These are phyloP conservation scores for Orobanche coerulescens DNA, from an alignment of 257 asterid species.

Conservation along the genomic window DNA sequence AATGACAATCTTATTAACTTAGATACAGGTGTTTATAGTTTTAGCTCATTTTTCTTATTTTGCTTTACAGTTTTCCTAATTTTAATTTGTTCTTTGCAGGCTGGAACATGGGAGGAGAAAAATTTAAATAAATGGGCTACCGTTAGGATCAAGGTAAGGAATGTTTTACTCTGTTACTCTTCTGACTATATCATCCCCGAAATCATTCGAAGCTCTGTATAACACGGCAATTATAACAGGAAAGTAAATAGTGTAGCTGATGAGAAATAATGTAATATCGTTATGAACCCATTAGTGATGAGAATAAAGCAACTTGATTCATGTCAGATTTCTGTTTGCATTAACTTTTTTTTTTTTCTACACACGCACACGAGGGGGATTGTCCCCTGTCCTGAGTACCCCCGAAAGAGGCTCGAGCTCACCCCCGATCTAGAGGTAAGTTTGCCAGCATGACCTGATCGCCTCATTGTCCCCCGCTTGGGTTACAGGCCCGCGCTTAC, in stretches of 20 bases:
- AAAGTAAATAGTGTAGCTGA: not conserved
- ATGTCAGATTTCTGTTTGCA: not conserved
- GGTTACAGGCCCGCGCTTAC: too few species aligned
- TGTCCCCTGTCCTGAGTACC: too few species aligned
- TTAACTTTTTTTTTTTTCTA: too few species aligned
- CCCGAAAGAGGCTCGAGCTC: too few species aligned
- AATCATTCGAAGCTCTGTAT: not conserved
- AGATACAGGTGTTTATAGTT: not conserved
- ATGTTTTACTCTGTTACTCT: too few species aligned
- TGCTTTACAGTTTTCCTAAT: not conserved
- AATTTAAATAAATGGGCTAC: conserved; percentile 44
- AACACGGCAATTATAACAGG: not conserved
- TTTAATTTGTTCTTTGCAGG: conserved; percentile 25
- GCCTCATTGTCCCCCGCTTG: too few species aligned
- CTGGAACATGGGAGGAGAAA: conserved; percentile 63
- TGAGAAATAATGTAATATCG: not conserved
- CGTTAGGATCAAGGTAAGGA: conserved; percentile 41
- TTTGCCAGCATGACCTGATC: too few species aligned
- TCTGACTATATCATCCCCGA: not conserved
- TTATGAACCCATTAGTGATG: conserved; percentile 5
- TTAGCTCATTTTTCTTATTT: not conserved
- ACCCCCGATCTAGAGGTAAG: too few species aligned
- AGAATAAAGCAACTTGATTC: not conserved
- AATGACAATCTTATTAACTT: not conserved
- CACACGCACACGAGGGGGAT: too few species aligned